phyloP scores from a whole-genome alignment of 345 rosid species.

The Barbarea vulgaris region DNA sequence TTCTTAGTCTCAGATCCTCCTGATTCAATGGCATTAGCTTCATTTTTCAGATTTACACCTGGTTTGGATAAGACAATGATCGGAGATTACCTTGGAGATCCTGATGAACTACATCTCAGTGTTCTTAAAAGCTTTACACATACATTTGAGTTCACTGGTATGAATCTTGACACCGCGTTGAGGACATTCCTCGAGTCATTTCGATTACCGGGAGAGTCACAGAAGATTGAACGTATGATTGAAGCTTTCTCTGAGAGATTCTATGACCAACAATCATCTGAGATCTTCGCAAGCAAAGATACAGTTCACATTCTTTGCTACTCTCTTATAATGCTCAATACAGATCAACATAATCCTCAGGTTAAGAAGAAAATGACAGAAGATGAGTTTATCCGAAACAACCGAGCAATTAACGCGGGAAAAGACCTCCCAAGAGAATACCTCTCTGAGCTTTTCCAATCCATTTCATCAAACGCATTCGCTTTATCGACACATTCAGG shows the following conservation, averaged over 20 bases:
- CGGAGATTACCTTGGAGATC: constrained; percentile 92
- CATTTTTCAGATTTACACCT: constrained; percentile 70
- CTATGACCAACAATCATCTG: constrained; percentile 66
- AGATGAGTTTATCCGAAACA: constrained; percentile 89
- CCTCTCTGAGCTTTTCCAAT: constrained; percentile 77
- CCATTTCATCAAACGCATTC: constrained; percentile 66
- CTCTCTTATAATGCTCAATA: constrained; percentile 93
- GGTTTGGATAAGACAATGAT: constrained; percentile 73
- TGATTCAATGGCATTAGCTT: constrained; percentile 66
- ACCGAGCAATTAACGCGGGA: constrained; percentile 80
- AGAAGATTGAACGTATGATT: constrained; percentile 79
- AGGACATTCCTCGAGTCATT: constrained; percentile 79
- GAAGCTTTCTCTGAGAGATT: constrained; percentile 82
- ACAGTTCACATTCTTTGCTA: constrained; percentile 74
- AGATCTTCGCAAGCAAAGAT: constrained; percentile 74
- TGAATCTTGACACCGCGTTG: constrained; percentile 79
- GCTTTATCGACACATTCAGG: constrained; percentile 55
- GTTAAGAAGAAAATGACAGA: constrained; percentile 96
- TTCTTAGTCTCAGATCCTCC: constrained; percentile 65
- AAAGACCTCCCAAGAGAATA: constrained; percentile 92
- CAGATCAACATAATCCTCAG: constrained; percentile 92
- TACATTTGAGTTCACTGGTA: constrained; percentile 76
- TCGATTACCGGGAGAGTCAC: constrained; percentile 89
- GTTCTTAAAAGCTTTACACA: constrained; percentile 77
- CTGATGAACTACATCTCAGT: constrained; percentile 70